Conservation (phyloP, 345 rosid species). For the Pistacia vera region DNA sequence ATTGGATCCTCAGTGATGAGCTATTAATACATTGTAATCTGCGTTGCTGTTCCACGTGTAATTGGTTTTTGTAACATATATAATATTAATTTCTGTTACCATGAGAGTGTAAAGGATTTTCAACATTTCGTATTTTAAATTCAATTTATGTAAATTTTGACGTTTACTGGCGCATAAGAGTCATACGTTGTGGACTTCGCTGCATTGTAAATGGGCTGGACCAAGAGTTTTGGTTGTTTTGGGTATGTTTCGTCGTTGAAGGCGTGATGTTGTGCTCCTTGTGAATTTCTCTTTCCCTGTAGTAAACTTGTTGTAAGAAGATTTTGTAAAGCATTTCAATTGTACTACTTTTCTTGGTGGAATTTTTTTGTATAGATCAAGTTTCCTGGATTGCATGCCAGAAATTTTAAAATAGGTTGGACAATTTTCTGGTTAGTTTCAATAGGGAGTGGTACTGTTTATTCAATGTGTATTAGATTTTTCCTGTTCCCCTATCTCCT, state of each 20-base stretch:
- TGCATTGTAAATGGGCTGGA: slow-evolving; percentile 17
- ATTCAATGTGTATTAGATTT: not conserved
- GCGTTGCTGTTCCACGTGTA: slow-evolving; percentile 20
- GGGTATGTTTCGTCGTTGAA: not conserved
- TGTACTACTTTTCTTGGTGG: not conserved
- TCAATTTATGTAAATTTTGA: slow-evolving; percentile 7
- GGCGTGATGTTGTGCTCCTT: not conserved
- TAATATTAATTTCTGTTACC: not conserved
- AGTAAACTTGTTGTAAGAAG: not conserved
- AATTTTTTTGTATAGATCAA: slow-evolving; percentile 11
- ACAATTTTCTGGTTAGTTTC: not conserved
- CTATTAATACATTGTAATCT: slow-evolving; percentile 19
- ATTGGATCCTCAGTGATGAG: slow-evolving; percentile 20
- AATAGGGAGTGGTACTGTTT: slow-evolving; percentile 1
- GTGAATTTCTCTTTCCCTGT: not conserved
- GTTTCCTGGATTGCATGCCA: not conserved
- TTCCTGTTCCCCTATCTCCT: not conserved
- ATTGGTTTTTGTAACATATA: slow-evolving; percentile 26
- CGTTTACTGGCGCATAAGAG: slow-evolving; percentile 3
- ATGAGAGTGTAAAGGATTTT: not conserved
- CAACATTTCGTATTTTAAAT: not conserved
- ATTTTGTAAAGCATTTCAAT: not conserved
- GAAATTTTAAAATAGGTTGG: not conserved
- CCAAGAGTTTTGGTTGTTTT: slow-evolving; percentile 10
- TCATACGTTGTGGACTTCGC: slow-evolving; percentile 13